Evolutionary conservation across 148 eudicot species (phyloP).

Genomic region (Rhododendron ovatum): DNA sequence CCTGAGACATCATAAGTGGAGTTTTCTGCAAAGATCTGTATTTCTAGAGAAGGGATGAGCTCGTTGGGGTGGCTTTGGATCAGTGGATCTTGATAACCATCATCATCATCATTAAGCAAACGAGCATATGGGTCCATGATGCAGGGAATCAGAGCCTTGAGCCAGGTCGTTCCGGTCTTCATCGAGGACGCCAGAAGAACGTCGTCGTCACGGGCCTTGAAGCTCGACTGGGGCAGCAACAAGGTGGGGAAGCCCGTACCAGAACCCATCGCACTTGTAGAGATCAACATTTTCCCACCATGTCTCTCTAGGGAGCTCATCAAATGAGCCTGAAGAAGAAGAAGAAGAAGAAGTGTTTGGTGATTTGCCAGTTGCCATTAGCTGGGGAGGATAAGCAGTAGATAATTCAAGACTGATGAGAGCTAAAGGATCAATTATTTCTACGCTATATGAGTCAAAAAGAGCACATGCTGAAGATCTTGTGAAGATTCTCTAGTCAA

Average conservation of each 20-base stretch:
- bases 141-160: conserved; percentile 4
- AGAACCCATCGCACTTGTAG: conserved; percentile 16
- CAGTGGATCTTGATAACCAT: not conserved
- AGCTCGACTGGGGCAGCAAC: conserved; percentile 9
- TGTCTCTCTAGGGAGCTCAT: conserved; percentile 1
- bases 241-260: not conserved
- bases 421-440: not conserved
- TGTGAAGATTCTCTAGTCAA: no score
- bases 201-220: conserved; percentile 13
- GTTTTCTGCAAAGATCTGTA: not conserved
- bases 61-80: conserved; percentile 4
- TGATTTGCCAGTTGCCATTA: not conserved
- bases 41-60: conserved; percentile 5
- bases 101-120: not conserved
- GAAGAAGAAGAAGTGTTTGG: not conserved
- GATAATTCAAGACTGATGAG: not conserved
- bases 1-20: not conserved
- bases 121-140: conserved; percentile 3
- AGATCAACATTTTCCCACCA: not conserved
- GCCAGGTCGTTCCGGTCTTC: conserved; percentile 19
- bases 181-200: conserved; percentile 8
- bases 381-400: not conserved
- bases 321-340: not conserved
- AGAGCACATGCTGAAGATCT: no score
- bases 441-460: no score